Base-by-base conservation (phyloP, 805 yeast genomes). In the Wickerhamomyces sydowiorum region DNA sequence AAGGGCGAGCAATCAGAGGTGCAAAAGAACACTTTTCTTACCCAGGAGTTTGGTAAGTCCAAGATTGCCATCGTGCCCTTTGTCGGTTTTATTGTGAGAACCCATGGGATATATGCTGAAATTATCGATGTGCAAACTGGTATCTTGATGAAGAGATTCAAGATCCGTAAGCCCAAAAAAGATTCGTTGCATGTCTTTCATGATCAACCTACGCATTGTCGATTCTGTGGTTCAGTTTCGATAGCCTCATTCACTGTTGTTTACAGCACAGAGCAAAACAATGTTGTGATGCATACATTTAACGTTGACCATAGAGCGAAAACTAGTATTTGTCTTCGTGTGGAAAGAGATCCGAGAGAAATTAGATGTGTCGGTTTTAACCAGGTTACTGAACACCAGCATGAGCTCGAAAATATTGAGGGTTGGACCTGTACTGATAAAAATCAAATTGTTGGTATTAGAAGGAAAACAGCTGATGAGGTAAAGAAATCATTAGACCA, bases 321-420 rank as follows among this genome's bases (percentile, higher is more conserved):
- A 54, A 83, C 78, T 43, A 82, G 77, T 50, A 88, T 88, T 32
- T 88, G 96, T 60, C 63, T 88, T 42, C 76, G 96, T 61, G 95
- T 86, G 31, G 96, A 88, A 62, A 82, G 96, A 74, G 96, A 88
- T 62, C 87, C 91, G 2, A 75, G 95, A 53, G 96, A 88, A 63
- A 86, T 86, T 30, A 76, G 96, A 66, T 88, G 96, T 64, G 70
- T 84, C 32, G 96, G 96, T 22, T 85, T 88, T 57, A 86, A 80
- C 41, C 76, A 83, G 1, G 87, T 79, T 7, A 69, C 73, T 17
- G 95, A 87, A 54, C 78, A 76, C 39, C 82, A 77, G 44, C 77
- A 79, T 59, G 81, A 86, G 78, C 67, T 79, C 33, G 71, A 72
- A 22, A 64, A 75, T 44, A 79, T 85, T n/a, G 86, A 80, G 53